Base-by-base conservation (phyloP, 2,329 filamentous ascomycete genomes). In the Sodiomyces alkalinus region DNA sequence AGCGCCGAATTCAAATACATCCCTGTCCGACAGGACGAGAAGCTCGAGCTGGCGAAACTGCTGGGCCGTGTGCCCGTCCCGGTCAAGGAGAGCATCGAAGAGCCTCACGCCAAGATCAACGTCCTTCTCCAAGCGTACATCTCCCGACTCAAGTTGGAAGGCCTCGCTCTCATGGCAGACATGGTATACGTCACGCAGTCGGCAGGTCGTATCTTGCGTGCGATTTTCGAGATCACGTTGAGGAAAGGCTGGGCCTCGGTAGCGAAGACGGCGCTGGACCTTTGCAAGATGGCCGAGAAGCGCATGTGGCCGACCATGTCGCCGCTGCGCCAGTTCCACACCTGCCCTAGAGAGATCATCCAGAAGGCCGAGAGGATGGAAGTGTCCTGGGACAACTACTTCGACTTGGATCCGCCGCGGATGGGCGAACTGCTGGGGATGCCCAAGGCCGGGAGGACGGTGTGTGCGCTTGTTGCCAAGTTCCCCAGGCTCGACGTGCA, bases 241-340 rank as follows among this genome's bases (percentile, higher is more conserved):
- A 92, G 87, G 58, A 94, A 94, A 54, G 87, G 87, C 19, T 98
- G 87, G 87, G 74, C 90, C 1, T 78, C 75, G 11, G 90, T 96
- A 4, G 82, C 90, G 7, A 93, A 90, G 58, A 83, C 80, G 36
- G 86, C 90, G 1, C 62, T 98, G 22, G 82, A 93, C 43, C 67
- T 98, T 29, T 98, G 92, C 59, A 98, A 98, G 60, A 96, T 93
- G 83, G 90, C 87, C 0, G 90, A 98, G 60, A 93, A 93, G 64
- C 72, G 92, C 27, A 98, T 98, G 92, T 98, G 90, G 90, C 86
- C 87, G 10, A 96, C 87, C 5, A 98, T 96, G 90, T 82, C 83
- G 20, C 90, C 92, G 8, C 63, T 98, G 18, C 74, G 90, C 30
- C 90, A 98, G 46, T 98, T 98, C 47, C 71, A 79, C 4, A 59